Conservation (phyloP, 169 alveolate species). For the Amoebophrya sp. region DNA sequence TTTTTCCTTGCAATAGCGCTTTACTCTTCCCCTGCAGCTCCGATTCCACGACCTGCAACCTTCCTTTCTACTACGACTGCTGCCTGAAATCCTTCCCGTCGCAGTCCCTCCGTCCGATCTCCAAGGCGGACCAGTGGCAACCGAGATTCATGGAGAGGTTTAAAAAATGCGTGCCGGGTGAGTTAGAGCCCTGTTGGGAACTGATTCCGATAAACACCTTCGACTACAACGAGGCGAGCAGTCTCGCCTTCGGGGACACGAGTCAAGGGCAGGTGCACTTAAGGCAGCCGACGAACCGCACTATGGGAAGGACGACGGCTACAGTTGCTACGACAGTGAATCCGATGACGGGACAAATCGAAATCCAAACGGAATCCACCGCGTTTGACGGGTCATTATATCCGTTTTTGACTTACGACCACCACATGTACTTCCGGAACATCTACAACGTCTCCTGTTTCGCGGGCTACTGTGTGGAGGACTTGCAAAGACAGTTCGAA, state of each 20-base stretch:
- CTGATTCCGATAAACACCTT: not conserved
- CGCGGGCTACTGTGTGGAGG: slow-evolving; percentile 11
- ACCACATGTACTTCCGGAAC: not conserved
- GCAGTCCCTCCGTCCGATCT: not conserved
- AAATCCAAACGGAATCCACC: too few species aligned
- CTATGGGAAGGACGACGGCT: too few species aligned
- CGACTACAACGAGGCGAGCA: not conserved
- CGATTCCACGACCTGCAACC: not conserved
- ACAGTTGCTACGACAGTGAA: too few species aligned
- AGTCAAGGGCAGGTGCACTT: too few species aligned
- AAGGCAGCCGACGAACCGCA: too few species aligned
- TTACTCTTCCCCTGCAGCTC: slow-evolving; percentile 26
- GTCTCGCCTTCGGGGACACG: not conserved
- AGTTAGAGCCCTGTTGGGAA: slow-evolving; percentile 14
- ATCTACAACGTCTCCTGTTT: not conserved
- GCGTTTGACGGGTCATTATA: too few species aligned
- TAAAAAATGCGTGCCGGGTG: not conserved
- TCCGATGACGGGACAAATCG: too few species aligned
- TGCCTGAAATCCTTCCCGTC: not conserved
- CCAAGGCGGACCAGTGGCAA: not conserved
- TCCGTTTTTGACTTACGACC: too few species aligned
- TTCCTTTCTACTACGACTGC: slow-evolving; percentile 16
- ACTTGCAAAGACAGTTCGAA: not conserved
- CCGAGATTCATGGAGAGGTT: not conserved
- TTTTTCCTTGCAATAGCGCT: too few species aligned